Evolutionary conservation across 2,329 filamentous ascomycete species (phyloP).

Genomic region (Trichophyton verrucosum): DNA sequence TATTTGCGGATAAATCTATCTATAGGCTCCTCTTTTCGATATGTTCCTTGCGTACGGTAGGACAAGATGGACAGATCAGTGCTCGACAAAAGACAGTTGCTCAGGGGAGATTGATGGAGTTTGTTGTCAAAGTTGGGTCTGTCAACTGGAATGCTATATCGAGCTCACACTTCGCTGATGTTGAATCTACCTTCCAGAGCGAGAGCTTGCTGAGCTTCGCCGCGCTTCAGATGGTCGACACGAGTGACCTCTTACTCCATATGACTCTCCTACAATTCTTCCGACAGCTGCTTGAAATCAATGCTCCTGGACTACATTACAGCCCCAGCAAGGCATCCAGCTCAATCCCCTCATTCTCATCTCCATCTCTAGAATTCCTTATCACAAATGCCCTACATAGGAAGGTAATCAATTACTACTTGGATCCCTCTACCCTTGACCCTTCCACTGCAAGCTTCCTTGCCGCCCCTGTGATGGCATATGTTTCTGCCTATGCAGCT

Average conservation of each 20-base stretch:
- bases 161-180: conserved; percentile 38
- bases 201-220: conserved; percentile 44
- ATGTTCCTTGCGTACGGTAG: conserved; percentile 35
- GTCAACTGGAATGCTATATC: conserved; percentile 45
- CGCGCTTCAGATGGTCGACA: conserved; percentile 44
- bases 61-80: conserved; percentile 29
- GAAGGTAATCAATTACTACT: conserved; percentile 38
- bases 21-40: conserved; percentile 45
- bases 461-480: conserved; percentile 43
- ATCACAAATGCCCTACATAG: conserved; percentile 40
- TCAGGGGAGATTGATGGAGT: conserved; percentile 48
- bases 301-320: conserved; percentile 23
- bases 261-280: conserved; percentile 48
- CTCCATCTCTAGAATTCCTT: conserved; percentile 41
- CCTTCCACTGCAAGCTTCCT: conserved; percentile 43
- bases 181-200: conserved; percentile 36
- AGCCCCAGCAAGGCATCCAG: conserved; percentile 19
- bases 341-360: conserved; percentile 28
- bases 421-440: conserved; percentile 40
- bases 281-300: conserved; percentile 39
- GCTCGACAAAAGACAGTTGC: conserved; percentile 46
- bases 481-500: conserved; percentile 45
- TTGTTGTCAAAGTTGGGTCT: conserved; percentile 41
- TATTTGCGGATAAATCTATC: conserved; percentile 49
- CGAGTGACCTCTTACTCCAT: conserved; percentile 47